Conservation (phyloP, 768 basidiomycete species). For the Sistotremastrum niveocremeum region DNA sequence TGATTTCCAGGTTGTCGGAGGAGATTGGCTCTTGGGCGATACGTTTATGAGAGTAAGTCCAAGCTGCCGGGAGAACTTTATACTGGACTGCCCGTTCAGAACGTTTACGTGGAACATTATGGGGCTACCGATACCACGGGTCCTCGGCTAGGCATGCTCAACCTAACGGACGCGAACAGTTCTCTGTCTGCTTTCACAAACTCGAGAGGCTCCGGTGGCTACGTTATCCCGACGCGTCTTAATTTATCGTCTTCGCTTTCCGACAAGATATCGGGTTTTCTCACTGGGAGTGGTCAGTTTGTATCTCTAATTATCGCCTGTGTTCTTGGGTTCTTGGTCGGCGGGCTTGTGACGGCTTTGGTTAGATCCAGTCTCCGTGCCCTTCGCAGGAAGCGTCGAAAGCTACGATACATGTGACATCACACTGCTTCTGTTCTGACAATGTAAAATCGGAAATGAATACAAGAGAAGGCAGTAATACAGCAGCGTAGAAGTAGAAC, state of each 20-base stretch:
- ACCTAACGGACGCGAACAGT: conserved; percentile 24
- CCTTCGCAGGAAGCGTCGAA: neutral
- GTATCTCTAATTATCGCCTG: conserved; percentile 12
- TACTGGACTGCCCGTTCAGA: conserved; percentile 21
- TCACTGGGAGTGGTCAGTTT: conserved; percentile 16
- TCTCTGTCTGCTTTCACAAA: conserved; percentile 27
- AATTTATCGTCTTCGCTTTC: conserved; percentile 1
- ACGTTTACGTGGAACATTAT: conserved; percentile 40
- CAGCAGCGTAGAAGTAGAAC: neutral
- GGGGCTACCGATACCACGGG: conserved; percentile 23
- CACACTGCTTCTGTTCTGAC: neutral
- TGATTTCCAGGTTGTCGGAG: conserved; percentile 29
- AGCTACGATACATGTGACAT: neutral
- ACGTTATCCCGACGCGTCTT: neutral
- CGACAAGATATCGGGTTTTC: conserved; percentile 14
- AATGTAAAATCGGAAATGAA: neutral
- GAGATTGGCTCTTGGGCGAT: conserved; percentile 52
- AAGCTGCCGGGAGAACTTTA: conserved; percentile 2
- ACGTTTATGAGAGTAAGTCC: conserved; percentile 36
- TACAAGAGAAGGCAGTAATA: neutral
- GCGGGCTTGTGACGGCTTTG: conserved; percentile 18
- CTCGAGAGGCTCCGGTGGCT: conserved; percentile 24
- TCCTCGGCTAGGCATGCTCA: conserved; percentile 33
- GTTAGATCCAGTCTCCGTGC: conserved; percentile 16
- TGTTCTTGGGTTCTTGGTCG: conserved; percentile 24